Base-by-base conservation (phyloP, 176 grass and related monocot genomes). In the Lolium rigidum region DNA sequence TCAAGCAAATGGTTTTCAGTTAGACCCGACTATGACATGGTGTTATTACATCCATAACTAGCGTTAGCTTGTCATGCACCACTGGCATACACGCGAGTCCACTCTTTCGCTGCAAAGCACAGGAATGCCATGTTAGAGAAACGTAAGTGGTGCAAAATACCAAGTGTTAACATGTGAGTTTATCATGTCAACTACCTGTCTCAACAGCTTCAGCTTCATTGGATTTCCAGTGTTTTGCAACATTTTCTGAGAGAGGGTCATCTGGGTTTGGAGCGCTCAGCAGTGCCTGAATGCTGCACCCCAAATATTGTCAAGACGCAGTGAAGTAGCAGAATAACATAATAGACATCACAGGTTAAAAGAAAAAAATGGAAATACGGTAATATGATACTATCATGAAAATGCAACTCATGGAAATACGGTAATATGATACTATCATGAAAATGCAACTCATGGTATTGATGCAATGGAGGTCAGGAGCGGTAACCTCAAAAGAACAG, bases 151-250 rank as follows among this genome's bases (percentile, higher is more conserved):
- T 67, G 44, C 39, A 41, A 41, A 41, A 41, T 4, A 6, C 39
- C 39, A 6, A 41, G 39, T 41, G 39, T 41, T 41, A 41, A 41
- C 39, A 41, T 41, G 39, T 41, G 39, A 3, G 39, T 41, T 41
- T 41, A 28, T 28, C 26, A 28, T 28, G 26, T 41, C 9, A 57
- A 9, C 26, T 90, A 98, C 95, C 95, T 86, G 95, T 98, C 84
- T 95, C 95, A 0, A 98, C 92, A 90, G 95, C 95, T 81, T 98
- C 95, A 0, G 80, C 87, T 95, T 98, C 95, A 74, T 98, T 95
- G 44, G 92, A 18, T 84, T 98, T 98, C 95, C 95, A 98, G 86
- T 98, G 95, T n/a, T 95, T 98, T 35, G 95, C 95, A 59, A 98
- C 87, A 51, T 95, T 98, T 20, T 98, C 95, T 12, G 95, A 95